These are phyloP conservation scores for Dioszegia crocea DNA, from an alignment of 768 basidiomycete genomes.

Conservation along the genomic window DNA sequence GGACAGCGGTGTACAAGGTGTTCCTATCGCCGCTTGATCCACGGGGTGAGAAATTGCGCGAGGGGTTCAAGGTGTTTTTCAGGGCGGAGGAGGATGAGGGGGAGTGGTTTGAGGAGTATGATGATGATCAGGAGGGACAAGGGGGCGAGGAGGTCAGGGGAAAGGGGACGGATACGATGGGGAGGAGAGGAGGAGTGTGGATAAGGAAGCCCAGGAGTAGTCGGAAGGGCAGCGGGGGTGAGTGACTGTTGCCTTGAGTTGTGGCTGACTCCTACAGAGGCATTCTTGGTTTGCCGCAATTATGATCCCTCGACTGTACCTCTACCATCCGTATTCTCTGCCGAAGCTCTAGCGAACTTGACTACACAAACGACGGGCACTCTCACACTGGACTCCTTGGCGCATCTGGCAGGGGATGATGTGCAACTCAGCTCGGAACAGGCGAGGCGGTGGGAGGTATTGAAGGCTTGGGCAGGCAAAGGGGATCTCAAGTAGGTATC, in stretches of 20 bases:
- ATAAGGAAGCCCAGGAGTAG: slow-evolving; percentile 53
- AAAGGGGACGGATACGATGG: slow-evolving; percentile 30
- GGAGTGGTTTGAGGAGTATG: slow-evolving; percentile 3
- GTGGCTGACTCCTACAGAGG: slow-evolving; percentile 41
- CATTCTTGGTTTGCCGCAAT: slow-evolving; percentile 52
- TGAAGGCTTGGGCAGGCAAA: slow-evolving; percentile 41
- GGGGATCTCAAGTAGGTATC: slow-evolving; percentile 44
- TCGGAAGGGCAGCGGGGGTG: slow-evolving; percentile 52
- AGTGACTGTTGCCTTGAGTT: slow-evolving; percentile 11
- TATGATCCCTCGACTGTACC: slow-evolving; percentile 46
- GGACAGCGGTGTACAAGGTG: slow-evolving; percentile 54
- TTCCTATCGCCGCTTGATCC: slow-evolving; percentile 50
- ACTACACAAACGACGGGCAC: slow-evolving; percentile 28
- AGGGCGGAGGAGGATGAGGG: slow-evolving; percentile 12
- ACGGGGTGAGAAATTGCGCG: slow-evolving; percentile 48
- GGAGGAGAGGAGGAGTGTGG: slow-evolving; percentile 50
- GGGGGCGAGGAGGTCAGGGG: neutral
- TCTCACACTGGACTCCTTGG: slow-evolving; percentile 39
- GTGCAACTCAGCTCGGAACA: neutral
- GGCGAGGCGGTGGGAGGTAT: slow-evolving; percentile 33
- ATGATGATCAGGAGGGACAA: slow-evolving; percentile 6
- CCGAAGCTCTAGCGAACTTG: slow-evolving; percentile 25
- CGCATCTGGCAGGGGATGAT: slow-evolving; percentile 16
- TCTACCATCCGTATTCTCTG: slow-evolving; percentile 26
- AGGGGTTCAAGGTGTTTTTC: slow-evolving; percentile 52